Percentiles rank a stretch among this genome's conserved stretches.
Conservation (phyloP, 495 filamentous ascomycete species). For the Penicillium daleae region DNA sequence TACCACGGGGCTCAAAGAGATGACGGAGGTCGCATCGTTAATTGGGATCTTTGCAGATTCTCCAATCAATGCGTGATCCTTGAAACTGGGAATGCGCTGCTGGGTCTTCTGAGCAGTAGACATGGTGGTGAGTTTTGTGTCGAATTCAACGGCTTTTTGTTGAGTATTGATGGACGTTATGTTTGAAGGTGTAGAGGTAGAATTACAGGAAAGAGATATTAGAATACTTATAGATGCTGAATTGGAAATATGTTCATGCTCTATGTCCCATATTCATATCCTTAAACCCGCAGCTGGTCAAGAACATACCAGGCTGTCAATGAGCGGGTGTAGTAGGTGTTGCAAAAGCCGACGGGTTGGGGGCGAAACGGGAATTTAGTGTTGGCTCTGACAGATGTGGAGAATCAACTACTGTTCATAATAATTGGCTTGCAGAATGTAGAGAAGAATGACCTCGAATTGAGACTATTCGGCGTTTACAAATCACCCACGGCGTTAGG, state of each 20-base stretch:
- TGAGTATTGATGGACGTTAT: neutral
- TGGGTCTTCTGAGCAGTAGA: neutral
- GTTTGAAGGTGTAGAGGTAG: neutral
- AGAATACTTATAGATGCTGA: neutral
- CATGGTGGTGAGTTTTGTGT: neutral
- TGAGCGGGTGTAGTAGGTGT: neutral
- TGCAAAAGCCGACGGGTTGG: neutral
- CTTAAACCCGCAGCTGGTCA: neutral
- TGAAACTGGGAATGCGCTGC: slow-evolving; percentile 8
- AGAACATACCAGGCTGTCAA: neutral
- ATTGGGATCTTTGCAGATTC: slow-evolving; percentile 42
- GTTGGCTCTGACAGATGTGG: neutral
- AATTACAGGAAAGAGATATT: neutral
- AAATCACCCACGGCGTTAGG: neutral
- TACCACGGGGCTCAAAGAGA: slow-evolving; percentile 45
- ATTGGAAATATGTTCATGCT: neutral
- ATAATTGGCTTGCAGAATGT: neutral
- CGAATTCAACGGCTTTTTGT: too few relatives aligned
- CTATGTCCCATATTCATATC: neutral
- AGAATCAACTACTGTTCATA: neutral
- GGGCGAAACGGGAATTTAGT: neutral
- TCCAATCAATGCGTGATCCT: slow-evolving; percentile 42
- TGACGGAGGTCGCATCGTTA: slow-evolving; percentile 32
- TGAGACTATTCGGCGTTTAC: neutral
- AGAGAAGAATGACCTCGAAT: neutral